Percentiles rank a stretch among this genome's conserved stretches.
Conservation (phyloP, 2,329 filamentous ascomycete genomes). For the Cladophialophora immunda region DNA sequence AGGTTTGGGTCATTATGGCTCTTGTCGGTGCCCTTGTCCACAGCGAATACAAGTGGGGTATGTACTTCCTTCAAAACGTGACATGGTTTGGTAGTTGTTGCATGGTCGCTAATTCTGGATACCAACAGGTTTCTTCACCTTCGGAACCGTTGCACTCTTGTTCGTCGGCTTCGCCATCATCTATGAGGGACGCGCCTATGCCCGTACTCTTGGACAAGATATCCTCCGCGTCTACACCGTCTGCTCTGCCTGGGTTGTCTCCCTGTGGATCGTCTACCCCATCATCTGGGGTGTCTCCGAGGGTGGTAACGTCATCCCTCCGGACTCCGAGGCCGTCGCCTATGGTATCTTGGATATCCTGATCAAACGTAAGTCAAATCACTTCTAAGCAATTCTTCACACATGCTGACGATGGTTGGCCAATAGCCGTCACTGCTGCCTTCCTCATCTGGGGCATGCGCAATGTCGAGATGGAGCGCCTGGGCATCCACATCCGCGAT, state of each 20-base stretch:
- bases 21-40: constrained; percentile 71
- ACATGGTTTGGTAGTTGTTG: background rate
- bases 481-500: constrained; percentile 47
- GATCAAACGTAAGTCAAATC: constrained; percentile 31
- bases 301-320: constrained; percentile 71
- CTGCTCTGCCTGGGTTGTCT: constrained; percentile 66
- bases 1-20: constrained; percentile 73
- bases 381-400: background rate
- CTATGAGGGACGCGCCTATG: constrained; percentile 65
- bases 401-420: constrained; percentile 14
- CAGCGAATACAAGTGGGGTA: constrained; percentile 64
- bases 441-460: constrained; percentile 70
- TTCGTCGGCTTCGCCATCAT: constrained; percentile 69
- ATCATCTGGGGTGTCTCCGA: constrained; percentile 71
- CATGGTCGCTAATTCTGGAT: constrained; percentile 1
- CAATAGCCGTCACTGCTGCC: constrained; percentile 58
- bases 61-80: constrained; percentile 64
- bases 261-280: constrained; percentile 72
- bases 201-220: constrained; percentile 62
- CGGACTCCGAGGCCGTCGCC: constrained; percentile 73
- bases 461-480: constrained; percentile 65
- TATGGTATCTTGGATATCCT: constrained; percentile 69
- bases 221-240: constrained; percentile 63
- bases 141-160: constrained; percentile 63
- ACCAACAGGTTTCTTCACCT: constrained; percentile 62